Base-by-base conservation (phyloP, 1,284 basidiomycete genomes). In the Microstroma glucosiphilum region DNA sequence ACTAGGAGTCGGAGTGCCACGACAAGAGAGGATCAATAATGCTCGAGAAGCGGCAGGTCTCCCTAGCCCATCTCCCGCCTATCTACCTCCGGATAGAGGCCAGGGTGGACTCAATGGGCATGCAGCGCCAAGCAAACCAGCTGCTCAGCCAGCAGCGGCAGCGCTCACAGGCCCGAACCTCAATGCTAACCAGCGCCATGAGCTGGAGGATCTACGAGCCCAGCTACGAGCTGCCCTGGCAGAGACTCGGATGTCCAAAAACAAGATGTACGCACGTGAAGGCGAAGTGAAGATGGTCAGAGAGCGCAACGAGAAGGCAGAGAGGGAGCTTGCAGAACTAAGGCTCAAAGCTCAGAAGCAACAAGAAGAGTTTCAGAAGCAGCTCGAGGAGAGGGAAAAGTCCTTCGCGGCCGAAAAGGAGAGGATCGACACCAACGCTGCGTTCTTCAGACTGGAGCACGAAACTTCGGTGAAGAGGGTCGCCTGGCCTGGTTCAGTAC, bases 211-310 rank as follows among this genome's bases (percentile, higher is more conserved):
- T 7, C 19, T 54, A 21, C 13, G 26, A 25, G 21, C 21, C 19
- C n/a, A 54, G 51, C 51, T 54, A 6, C 15, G 26, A 19, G 15
- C 15, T 15, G 51, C 51, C 7, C 51, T 54, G 13, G 15, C 15
- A 8, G 21, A 54, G 51, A 15, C 25, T 21, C 8, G 25, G 51
- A 15, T 23, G 51, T 13, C 13, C 51, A 54, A 21, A 13, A 54
- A 54, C 51, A 13, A 15, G 21, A 54, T 54, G 51, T 54, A 54
- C 21, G 21, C 15, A 6, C 51, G 51, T 15, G 51, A 54, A 15
- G 51, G 51, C 51, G 51, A 54, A 26, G 26, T 54, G 8, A 54
- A 54, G 51, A 54, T 54, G 15, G 51, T 54, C 51, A 19, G 51
- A 15, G 21, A 54, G 26, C 2, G 51, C 2, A 17, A 54, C 21